These are phyloP conservation scores for Dendrobium catenatum DNA, from an alignment of 106 monocot genomes.

Conservation along the genomic window DNA sequence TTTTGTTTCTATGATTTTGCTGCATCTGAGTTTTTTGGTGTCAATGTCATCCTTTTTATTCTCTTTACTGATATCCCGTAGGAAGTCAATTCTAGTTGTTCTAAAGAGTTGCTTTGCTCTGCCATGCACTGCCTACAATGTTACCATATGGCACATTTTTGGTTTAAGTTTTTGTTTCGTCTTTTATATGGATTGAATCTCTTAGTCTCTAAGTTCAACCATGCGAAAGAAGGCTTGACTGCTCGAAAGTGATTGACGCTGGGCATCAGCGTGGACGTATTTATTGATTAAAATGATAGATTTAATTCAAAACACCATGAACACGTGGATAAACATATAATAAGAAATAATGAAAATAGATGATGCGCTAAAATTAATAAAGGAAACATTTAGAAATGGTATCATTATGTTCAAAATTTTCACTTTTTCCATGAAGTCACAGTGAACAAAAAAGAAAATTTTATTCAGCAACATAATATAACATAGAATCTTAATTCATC, in stretches of 20 bases:
- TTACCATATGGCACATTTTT: neutral
- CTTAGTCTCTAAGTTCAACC: neutral
- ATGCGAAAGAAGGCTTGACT: neutral
- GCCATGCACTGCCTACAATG: neutral
- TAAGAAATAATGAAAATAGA: neutral
- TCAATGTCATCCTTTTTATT: neutral
- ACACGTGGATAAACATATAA: neutral
- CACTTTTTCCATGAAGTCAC: neutral
- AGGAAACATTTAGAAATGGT: neutral
- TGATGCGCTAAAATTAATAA: neutral
- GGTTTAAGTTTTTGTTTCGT: neutral
- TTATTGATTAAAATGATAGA: neutral
- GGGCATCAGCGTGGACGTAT: neutral
- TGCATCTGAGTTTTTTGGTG: neutral
- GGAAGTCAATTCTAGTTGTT: neutral
- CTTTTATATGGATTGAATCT: neutral
- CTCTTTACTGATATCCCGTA: neutral
- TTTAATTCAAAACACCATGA: neutral
- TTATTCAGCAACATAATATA: neutral
- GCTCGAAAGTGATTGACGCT: neutral
- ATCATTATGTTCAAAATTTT: neutral
- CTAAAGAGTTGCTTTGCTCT: neutral
- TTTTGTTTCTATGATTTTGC: neutral
- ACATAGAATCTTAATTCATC: neutral
- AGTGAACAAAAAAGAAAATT: neutral